Evolutionary conservation across 108 stramenopile species (phyloP).

Genomic region (Licmophora abbreviata): DNA sequence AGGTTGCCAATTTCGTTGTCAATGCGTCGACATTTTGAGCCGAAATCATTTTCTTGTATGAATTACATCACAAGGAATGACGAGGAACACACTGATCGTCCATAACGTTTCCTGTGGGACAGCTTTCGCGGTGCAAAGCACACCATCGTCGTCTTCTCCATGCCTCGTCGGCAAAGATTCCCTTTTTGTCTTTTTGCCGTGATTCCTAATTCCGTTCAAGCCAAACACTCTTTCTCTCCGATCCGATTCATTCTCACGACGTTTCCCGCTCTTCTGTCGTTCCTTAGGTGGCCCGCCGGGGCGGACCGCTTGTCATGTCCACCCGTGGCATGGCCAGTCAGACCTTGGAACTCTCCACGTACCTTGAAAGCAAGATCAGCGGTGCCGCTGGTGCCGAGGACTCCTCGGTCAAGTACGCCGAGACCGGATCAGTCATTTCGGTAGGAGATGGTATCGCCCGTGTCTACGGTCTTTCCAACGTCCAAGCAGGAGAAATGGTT

Average conservation of each 20-base stretch:
- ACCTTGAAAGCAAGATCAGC: slow-evolving; percentile 95
- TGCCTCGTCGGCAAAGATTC: too few species aligned
- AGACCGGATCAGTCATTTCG: slow-evolving; percentile 97
- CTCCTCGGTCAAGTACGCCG: slow-evolving; percentile 84
- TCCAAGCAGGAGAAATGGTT: slow-evolving; percentile 99
- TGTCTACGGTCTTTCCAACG: slow-evolving; percentile 98
- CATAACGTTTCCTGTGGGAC: too few species aligned
- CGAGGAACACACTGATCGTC: too few species aligned
- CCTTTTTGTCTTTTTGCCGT: neutral
- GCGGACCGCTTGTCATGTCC: slow-evolving; percentile 2
- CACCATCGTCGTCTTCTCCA: too few species aligned
- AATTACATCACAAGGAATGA: too few species aligned
- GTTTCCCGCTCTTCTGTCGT: neutral
- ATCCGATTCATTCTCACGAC: neutral
- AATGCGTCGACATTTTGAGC: neutral
- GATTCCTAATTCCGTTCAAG: neutral
- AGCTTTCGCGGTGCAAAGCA: too few species aligned
- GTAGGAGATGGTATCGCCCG: slow-evolving; percentile 99
- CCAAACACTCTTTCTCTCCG: neutral
- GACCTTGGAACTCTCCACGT: slow-evolving; percentile 92
- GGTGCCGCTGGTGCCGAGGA: slow-evolving; percentile 79
- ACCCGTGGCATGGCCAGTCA: slow-evolving; percentile 82
- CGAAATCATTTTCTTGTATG: too few species aligned
- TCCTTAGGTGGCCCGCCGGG: neutral
- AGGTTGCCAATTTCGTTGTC: neutral